Evolutionary conservation across 768 basidiomycete genomes (phyloP), one percentile per base, ranked within the genome.

Genomic region (Kwoniella shandongensis): DNA sequence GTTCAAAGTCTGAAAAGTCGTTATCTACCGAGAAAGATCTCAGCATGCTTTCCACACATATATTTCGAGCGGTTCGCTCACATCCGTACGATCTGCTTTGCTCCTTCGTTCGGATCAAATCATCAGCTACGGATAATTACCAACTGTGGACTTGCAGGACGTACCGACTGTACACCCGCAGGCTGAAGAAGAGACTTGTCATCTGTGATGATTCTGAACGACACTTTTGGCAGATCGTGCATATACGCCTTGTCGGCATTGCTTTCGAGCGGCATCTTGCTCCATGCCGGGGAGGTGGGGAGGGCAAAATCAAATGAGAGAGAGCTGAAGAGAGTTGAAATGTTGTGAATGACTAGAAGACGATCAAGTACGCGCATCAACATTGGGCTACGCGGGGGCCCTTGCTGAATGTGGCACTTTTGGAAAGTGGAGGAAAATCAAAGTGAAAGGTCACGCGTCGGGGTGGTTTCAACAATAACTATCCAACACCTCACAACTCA

Each of bases 1-100:
- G 79, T 60, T 78, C 77, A 69, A 90, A 92, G 36, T 87, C 84
- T 8, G 67, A 62, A 18, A 59, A 59, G 45, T 75, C 72, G 55
- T 66, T 73, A 55, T 64, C 74, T 75, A 44, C 2, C 26, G 40
- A 38, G 15, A 20, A 29, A 42, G 15, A 4, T 20, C 48, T 49
- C 35, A 59, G 54, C 44, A 41, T 7, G 32, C 26, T 17, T 15
- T 20, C 29, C 7, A 7, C 12, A 6, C n/a, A 1, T 18, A 20
- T 8, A n/a, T 7, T 25, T 49, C 20, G 22, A 15, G 26, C 7
- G 18, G 51, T 13, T 17, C 7, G 44, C 71, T 52, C 30, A 73
- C 72, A 73, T 6, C 72, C 72, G 62, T 68, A 73, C 30, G 62
- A 63, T 36, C 67, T 61, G 29, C 56, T 64, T 51, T 69, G 66